phyloP scores from a whole-genome alignment of 1,284 basidiomycete species.

The Pyrrhoderma lamaoense region DNA sequence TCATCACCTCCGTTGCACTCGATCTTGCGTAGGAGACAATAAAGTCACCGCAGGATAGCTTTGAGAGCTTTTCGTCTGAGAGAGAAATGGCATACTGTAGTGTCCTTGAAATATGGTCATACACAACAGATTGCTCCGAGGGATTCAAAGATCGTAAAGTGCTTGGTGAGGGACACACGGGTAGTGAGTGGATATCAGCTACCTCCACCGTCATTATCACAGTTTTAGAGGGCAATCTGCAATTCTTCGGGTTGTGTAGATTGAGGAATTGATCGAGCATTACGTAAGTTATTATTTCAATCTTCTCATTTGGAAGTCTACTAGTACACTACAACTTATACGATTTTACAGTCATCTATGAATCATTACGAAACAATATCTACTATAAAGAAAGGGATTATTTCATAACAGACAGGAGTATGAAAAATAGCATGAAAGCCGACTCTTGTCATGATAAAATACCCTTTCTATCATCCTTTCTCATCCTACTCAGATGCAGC shows the following conservation, averaged over 20 bases:
- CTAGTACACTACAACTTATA: too few relatives aligned
- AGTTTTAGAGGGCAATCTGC: too few relatives aligned
- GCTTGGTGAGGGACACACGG: constrained; percentile 46
- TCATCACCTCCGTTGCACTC: constrained; percentile 41
- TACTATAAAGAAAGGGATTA: too few relatives aligned
- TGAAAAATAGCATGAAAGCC: too few relatives aligned
- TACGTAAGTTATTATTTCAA: too few relatives aligned
- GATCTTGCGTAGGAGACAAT: constrained; percentile 52
- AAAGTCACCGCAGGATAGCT: constrained; percentile 39
- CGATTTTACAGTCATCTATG: too few relatives aligned
- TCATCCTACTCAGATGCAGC: constrained; percentile 30
- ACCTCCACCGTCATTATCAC: constrained; percentile 1
- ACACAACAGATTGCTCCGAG: constrained; percentile 43
- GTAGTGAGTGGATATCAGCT: constrained; percentile 25
- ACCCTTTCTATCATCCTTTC: constrained; percentile 28
- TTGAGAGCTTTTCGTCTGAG: constrained; percentile 39
- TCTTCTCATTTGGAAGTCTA: too few relatives aligned
- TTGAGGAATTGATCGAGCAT: too few relatives aligned
- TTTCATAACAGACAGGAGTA: too few relatives aligned
- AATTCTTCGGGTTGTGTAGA: too few relatives aligned
- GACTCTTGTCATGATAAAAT: too few relatives aligned
- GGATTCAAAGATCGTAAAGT: constrained; percentile 44
- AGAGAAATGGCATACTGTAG: constrained; percentile 40
- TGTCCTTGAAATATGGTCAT: constrained; percentile 40
- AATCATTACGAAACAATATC: too few relatives aligned